A percentile compares a stretch with the other conserved stretches of the same genome.
These are phyloP conservation scores for Coniochaeta prunicola DNA, from an alignment of 2,329 filamentous ascomycete species.

Conservation along the genomic window DNA sequence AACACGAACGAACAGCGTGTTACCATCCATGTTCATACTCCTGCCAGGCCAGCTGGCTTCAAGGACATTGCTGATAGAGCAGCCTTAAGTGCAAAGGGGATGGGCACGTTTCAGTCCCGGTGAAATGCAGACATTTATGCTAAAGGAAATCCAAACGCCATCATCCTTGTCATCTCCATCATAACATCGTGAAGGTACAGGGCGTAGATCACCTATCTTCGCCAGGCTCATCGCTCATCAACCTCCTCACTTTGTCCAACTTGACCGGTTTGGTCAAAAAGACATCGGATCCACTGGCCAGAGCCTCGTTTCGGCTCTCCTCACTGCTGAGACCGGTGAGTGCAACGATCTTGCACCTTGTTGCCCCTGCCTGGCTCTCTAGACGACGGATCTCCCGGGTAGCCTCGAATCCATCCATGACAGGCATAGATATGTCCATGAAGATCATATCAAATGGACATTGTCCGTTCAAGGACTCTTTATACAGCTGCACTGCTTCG, in stretches of 20 bases:
- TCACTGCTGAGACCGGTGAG: slow-evolving; percentile 37
- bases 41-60: no score
- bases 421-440: slow-evolving; percentile 33
- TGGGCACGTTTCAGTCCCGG: no score
- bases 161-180: neutral
- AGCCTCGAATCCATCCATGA: slow-evolving; percentile 23
- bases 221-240: neutral
- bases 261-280: slow-evolving; percentile 42
- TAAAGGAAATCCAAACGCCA: no score
- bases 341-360: slow-evolving; percentile 27
- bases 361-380: slow-evolving; percentile 10
- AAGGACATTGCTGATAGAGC: no score
- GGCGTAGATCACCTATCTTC: neutral
- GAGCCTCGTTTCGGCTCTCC: slow-evolving; percentile 34
- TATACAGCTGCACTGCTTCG: slow-evolving; percentile 37
- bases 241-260: slow-evolving; percentile 14
- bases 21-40: no score
- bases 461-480: slow-evolving; percentile 22
- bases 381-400: slow-evolving; percentile 18
- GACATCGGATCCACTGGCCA: slow-evolving; percentile 35
- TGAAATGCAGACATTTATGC: no score
- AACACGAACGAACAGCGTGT: no score
- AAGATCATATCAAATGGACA: slow-evolving; percentile 31
- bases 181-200: neutral
- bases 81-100: no score